phyloP scores from a whole-genome alignment of 768 basidiomycete species.

The Panaeolus cyanescens region DNA sequence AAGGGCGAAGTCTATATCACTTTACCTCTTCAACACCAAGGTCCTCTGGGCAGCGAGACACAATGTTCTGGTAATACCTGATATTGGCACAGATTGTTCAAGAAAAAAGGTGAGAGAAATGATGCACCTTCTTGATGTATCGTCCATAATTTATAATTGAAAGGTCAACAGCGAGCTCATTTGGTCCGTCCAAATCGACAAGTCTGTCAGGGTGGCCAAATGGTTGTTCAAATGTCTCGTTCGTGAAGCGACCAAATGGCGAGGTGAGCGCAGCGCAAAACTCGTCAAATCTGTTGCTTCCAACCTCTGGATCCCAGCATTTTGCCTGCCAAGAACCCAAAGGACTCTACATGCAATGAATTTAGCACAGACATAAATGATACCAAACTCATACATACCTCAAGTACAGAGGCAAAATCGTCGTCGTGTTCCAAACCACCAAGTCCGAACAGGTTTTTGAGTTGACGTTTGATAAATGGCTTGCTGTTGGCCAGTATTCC shows the following conservation, averaged over 20 bases:
- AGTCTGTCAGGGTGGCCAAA: constrained; percentile 52
- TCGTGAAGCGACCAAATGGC: constrained; percentile 34
- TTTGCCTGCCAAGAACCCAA: constrained; percentile 80
- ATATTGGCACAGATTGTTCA: neutral
- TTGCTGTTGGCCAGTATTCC: constrained; percentile 48
- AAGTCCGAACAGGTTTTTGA: constrained; percentile 83
- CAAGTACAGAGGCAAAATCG: constrained; percentile 74
- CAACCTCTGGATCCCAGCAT: constrained; percentile 82
- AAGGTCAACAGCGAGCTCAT: constrained; percentile 53
- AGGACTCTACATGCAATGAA: constrained; percentile 42
- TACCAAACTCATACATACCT: constrained; percentile 42
- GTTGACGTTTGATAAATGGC: constrained; percentile 38
- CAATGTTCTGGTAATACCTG: constrained; percentile 43
- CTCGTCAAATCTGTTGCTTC: constrained; percentile 61
- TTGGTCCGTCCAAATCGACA: constrained; percentile 39
- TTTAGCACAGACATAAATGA: neutral
- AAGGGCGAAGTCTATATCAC: neutral
- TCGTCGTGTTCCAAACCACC: constrained; percentile 66
- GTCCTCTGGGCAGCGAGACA: constrained; percentile 57
- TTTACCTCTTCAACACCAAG: constrained; percentile 34
- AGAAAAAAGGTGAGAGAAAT: neutral
- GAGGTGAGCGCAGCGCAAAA: constrained; percentile 64
- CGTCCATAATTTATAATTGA: constrained; percentile 71
- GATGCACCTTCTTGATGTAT: constrained; percentile 69
- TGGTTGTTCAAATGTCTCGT: constrained; percentile 37